phyloP scores from a whole-genome alignment of 2,329 filamentous ascomycete species.

The Zopfia rhizophila region DNA sequence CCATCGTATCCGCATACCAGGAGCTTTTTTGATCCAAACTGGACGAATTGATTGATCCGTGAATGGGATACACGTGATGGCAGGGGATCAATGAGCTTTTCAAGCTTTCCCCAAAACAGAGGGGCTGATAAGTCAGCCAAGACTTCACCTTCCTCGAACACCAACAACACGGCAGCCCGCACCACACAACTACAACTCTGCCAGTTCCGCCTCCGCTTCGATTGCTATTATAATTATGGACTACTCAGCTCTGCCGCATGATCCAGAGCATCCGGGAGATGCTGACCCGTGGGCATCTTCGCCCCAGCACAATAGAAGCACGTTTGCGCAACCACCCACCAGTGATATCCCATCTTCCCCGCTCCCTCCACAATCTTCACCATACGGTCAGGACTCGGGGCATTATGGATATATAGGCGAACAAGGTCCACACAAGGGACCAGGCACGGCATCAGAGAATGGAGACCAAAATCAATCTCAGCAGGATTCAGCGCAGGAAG shows the following conservation, averaged over 20 bases:
- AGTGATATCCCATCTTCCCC: constrained; percentile 53
- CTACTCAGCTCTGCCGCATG: constrained; percentile 68
- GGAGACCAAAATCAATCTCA: constrained; percentile 53
- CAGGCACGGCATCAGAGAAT: constrained; percentile 41
- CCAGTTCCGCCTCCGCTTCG: constrained; percentile 29
- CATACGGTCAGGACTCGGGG: constrained; percentile 47
- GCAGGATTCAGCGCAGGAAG: constrained; percentile 49
- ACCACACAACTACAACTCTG: constrained; percentile 26
- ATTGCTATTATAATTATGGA: constrained; percentile 64
- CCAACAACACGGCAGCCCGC: constrained; percentile 23
- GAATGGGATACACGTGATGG: constrained; percentile 15
- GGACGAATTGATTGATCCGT: constrained; percentile 4
- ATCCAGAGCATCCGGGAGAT: constrained; percentile 67
- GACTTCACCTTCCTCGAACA: constrained; percentile 14
- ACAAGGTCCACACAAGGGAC: constrained; percentile 37
- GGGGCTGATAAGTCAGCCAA: constrained; percentile 35
- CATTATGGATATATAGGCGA: constrained; percentile 49
- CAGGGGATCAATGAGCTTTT: constrained; percentile 22
- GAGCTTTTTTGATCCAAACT: constrained; percentile 22
- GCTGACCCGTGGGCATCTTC: constrained; percentile 72
- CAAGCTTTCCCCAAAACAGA: constrained; percentile 39
- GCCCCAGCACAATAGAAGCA: constrained; percentile 62
- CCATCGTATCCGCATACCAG: constrained; percentile 49
- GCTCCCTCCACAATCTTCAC: constrained; percentile 51
- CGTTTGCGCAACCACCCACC: constrained; percentile 59